phyloP scores from a whole-genome alignment of 345 rosid genomes.

The Arabidopsis suecica region DNA sequence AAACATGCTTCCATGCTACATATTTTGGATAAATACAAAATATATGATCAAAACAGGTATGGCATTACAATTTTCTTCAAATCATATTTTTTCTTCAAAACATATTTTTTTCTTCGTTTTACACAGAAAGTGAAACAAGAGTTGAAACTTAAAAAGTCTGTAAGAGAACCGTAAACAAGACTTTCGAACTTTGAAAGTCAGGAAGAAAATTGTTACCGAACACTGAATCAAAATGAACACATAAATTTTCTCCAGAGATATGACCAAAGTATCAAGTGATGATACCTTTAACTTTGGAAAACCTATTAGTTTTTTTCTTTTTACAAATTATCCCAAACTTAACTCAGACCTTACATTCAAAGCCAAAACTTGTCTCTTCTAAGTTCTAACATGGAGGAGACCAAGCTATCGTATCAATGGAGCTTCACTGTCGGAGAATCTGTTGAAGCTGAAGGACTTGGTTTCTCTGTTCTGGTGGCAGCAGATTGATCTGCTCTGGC shows the following conservation, averaged over 20 bases:
- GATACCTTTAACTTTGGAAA: not conserved
- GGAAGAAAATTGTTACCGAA: constrained; percentile 13
- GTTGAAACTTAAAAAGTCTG: not conserved
- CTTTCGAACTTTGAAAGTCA: not conserved
- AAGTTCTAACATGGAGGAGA: constrained; percentile 32
- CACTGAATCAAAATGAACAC: constrained; percentile 7
- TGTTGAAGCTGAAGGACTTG: constrained; percentile 98
- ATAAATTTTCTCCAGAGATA: not conserved
- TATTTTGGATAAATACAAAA: not conserved
- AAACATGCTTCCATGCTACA: not conserved
- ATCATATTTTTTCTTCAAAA: not conserved
- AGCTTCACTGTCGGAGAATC: constrained; percentile 76
- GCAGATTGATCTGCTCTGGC: constrained; percentile 83
- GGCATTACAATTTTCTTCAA: not conserved
- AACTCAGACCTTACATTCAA: constrained; percentile 31
- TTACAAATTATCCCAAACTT: constrained; percentile 34
- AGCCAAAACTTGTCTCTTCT: constrained; percentile 35
- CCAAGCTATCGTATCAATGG: constrained; percentile 5
- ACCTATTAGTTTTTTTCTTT: not conserved
- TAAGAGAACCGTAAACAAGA: not conserved
- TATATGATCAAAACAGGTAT: not conserved
- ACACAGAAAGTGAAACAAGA: not conserved
- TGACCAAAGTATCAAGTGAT: not conserved
- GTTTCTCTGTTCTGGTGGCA: constrained; percentile 88
- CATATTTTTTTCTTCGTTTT: not conserved